Evolutionary conservation across 805 yeast species (phyloP), one percentile per base, ranked within the genome.

Genomic region (Wickerhamomyces chambardii): DNA sequence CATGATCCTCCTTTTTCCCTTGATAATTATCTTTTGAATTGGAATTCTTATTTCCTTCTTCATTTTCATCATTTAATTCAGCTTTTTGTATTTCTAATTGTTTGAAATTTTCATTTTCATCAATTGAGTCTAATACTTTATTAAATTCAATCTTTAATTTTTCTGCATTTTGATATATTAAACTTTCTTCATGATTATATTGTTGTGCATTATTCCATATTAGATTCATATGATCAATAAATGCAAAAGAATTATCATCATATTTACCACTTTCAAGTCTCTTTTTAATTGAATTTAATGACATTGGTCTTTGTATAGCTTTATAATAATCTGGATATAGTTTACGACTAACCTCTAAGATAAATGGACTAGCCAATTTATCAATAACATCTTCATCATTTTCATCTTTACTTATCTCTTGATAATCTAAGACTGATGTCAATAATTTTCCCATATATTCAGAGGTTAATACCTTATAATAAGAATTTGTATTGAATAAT

Each of bases 311-410:
- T 43, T 74, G 69, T 30, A 90, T 78, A 6, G 83, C 62, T 42
- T 73, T 69, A 58, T 79, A 79, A 60, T 89, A 89, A 48, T 84
- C 95, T 1, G 95, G 95, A 47, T 82, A 80, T 39, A 71, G 73
- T 12, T 72, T 71, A 24, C 69, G 70, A 48, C 77, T 76, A 3
- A 90, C 92, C 36, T 77, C 79, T 24, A 78, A 83, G 61, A 82
- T 53, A 52, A 87, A 89, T 1, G 94, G 84, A 12, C 71, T 82
- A 40, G 83, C 71, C 29, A 81, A 63, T 32, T 61, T 45, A 17
- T 50, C 53, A 16, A 53, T 54, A 18, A 56, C 44, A 15, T 59
- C 44, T 21, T 48, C 48, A 24, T 48, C 68, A 24, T 76, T 59
- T 35, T 62, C 47, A 15, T 43, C 52, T n/a, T n/a, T n/a, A n/a